Evolutionary conservation across 371 early-diverging fungal genomes (phyloP).

Genomic region (Apophysomyces trapeziformis): DNA sequence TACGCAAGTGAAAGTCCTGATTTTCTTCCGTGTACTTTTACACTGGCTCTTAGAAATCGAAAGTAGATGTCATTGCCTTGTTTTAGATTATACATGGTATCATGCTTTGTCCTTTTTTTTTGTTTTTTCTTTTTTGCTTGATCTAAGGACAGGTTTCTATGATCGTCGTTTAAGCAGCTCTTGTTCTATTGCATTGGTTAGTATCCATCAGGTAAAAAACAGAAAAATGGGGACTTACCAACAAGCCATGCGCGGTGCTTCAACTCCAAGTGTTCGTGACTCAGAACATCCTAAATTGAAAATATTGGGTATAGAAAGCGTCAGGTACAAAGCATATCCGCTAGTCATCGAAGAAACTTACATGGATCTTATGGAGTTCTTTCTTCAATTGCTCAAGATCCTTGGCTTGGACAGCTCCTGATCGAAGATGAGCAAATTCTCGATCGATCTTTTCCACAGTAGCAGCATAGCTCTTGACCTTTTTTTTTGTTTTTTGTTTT

Average conservation of each 20-base stretch:
- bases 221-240: slow-evolving; percentile 6
- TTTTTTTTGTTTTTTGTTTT: no score
- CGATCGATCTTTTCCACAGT: slow-evolving; percentile 23
- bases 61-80: no score
- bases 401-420: slow-evolving; percentile 13
- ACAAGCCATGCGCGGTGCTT: slow-evolving; percentile 19
- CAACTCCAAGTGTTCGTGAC: slow-evolving; percentile 23
- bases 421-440: slow-evolving; percentile 14
- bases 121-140: no score
- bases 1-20: no score
- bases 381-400: slow-evolving; percentile 20
- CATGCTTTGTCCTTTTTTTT: no score
- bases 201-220: neutral
- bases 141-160: neutral
- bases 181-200: neutral
- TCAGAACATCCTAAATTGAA: slow-evolving; percentile 14
- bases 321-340: neutral
- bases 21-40: no score
- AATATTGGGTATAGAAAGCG: neutral
- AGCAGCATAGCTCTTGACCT: slow-evolving; percentile 21
- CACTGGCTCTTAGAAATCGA: no score
- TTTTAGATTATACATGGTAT: no score
- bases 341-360: neutral
- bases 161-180: slow-evolving; percentile 3
- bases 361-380: slow-evolving; percentile 23